Percentiles rank a stretch among this genome's conserved stretches.
phyloP scores from a whole-genome alignment of 352 stramenopile genomes.

The Hyphochytrium catenoides region DNA sequence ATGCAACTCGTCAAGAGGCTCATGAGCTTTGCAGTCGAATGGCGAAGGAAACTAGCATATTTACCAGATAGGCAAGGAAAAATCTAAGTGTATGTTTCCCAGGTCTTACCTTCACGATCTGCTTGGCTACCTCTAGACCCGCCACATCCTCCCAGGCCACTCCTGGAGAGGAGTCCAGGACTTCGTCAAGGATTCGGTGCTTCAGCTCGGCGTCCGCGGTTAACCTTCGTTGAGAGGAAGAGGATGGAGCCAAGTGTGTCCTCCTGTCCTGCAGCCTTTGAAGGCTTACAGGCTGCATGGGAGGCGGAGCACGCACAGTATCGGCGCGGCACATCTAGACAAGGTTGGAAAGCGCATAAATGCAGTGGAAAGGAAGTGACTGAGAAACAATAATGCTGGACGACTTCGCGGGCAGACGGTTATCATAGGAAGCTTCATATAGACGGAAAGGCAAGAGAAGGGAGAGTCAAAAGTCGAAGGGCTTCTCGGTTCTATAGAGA shows the following conservation, averaged over 20 bases:
- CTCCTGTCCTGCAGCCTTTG: constrained; percentile 10
- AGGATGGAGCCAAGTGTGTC: background rate
- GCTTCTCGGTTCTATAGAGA: background rate
- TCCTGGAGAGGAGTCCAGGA: constrained; percentile 41
- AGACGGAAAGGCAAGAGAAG: too few relatives aligned
- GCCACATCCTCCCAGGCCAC: constrained; percentile 57
- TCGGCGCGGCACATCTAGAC: background rate
- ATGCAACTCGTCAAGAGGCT: too few relatives aligned
- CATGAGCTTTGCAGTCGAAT: too few relatives aligned
- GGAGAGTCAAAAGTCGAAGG: background rate
- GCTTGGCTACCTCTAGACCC: constrained; percentile 47
- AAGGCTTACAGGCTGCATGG: background rate
- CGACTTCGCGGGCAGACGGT: background rate
- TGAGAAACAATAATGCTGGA: constrained; percentile 1
- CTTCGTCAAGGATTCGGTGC: constrained; percentile 50
- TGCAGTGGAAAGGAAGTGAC: constrained; percentile 1
- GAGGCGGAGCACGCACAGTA: background rate
- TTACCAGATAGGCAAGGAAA: background rate
- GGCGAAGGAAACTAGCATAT: background rate
- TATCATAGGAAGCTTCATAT: constrained; percentile 1
- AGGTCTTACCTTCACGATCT: constrained; percentile 50
- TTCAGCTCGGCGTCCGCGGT: constrained; percentile 28
- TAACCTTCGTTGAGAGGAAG: constrained; percentile 12
- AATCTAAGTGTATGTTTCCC: too few relatives aligned
- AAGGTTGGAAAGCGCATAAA: background rate